These are phyloP conservation scores for Eryngium alpinum DNA, from an alignment of 140 eudicot species.

Conservation along the genomic window DNA sequence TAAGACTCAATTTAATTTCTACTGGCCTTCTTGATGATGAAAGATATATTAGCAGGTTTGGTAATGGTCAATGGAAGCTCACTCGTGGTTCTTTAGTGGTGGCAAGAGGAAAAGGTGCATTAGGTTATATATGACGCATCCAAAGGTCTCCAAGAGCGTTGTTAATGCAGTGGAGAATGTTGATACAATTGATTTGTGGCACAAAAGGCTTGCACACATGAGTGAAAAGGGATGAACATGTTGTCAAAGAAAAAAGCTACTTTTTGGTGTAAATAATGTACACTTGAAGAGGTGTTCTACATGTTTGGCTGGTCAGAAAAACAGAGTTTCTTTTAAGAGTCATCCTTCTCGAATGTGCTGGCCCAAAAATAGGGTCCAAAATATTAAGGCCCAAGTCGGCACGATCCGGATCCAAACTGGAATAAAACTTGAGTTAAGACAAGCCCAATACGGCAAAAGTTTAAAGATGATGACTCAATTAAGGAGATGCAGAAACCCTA, in stretches of 20 bases:
- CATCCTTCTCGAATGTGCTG: too few species aligned
- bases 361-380: too few species aligned
- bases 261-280: neutral
- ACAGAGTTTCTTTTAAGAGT: constrained; percentile 9
- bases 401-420: too few species aligned
- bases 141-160: neutral
- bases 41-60: neutral
- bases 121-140: neutral
- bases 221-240: neutral
- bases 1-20: constrained; percentile 7
- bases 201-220: constrained; percentile 15
- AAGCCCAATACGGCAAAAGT: too few species aligned
- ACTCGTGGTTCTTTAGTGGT: neutral
- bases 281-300: neutral
- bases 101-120: neutral
- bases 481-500: too few species aligned
- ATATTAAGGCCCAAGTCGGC: too few species aligned
- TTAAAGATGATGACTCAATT: too few species aligned
- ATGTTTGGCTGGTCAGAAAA: neutral
- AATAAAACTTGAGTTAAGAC: too few species aligned
- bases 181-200: neutral
- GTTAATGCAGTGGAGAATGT: neutral
- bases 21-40: constrained; percentile 4
- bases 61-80: constrained; percentile 7
- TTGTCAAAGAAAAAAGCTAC: neutral